Evolutionary conservation across 495 filamentous ascomycete species (phyloP), one percentile per base, ranked within the genome.

Genomic region (Aspergillus olivimuriae): DNA sequence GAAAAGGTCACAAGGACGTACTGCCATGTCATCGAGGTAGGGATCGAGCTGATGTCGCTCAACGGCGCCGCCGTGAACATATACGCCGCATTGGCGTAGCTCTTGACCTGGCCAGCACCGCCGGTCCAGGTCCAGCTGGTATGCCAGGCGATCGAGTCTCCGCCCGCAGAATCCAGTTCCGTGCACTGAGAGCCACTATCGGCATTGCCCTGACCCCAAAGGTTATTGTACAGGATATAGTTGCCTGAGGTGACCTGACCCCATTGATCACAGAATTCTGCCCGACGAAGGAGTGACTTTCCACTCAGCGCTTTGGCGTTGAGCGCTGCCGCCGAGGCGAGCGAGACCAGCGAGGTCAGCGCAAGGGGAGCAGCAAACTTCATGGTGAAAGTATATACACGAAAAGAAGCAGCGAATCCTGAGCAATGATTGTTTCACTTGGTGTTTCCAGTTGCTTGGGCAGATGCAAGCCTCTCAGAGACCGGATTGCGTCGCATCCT

Each of bases 81-180:
- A 21, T 72, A 60, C 0, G 67, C 69, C 12, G 64, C 75, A 38
- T 80, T 80, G 34, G 80, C 69, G 50, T 65, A 84, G 43, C 73
- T 78, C 68, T 84, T 84, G 41, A 83, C 80, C 43, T 66, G 61
- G 48, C 46, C 59, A 2, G 59, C 38, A 10, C 65, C 68, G 14
- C 77, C 76, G 9, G 61, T 57, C 80, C 79, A 84, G 18, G 69
- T 58, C 76, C 74, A 84, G 14, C 53, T 62, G 4, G 78, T 77
- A 41, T 71, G 64, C 79, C 79, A 84, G 36, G 68, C 58, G 40
- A 83, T 60, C 1, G 47, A 70, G 47, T 46, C 61, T 34, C 68
- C 66, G 42, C 52, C 68, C 28, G 67, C 48, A 9, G 68, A 68
- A 52, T 75, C 69, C 19, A 81, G 56, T 1, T 63, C 68, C 8